A percentile compares a stretch with the other conserved stretches of the same genome.
Conservation (phyloP, 495 filamentous ascomycete species). For the Peziza echinospora region DNA sequence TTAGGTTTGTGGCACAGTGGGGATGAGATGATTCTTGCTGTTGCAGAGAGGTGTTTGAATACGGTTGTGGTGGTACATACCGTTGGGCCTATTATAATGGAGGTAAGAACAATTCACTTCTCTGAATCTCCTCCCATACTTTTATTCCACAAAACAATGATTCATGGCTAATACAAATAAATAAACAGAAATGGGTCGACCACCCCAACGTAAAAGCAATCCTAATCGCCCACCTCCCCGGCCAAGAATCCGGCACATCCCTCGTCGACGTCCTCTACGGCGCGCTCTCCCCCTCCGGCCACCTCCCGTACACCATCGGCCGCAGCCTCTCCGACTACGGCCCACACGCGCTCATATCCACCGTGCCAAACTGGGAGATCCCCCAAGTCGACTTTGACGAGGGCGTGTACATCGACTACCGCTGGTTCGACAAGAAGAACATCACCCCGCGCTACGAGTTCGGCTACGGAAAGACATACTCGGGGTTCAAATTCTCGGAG, state of each 20-base stretch:
- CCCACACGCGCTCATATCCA: constrained; percentile 38
- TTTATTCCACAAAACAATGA: too few species aligned
- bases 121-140: too few species aligned
- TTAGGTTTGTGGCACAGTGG: constrained; percentile 58
- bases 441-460: constrained; percentile 74
- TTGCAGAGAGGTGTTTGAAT: constrained; percentile 51
- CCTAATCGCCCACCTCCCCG: constrained; percentile 79
- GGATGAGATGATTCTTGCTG: constrained; percentile 45
- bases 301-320: constrained; percentile 77
- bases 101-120: too few species aligned
- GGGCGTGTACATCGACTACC: constrained; percentile 87
- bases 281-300: constrained; percentile 61
- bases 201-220: constrained; percentile 88
- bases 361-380: constrained; percentile 49
- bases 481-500: constrained; percentile 61
- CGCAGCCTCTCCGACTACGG: constrained; percentile 52
- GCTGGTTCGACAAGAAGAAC: constrained; percentile 56
- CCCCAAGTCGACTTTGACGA: constrained; percentile 71
- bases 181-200: too few species aligned
- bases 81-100: constrained; percentile 68
- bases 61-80: constrained; percentile 69
- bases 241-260: constrained; percentile 80
- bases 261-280: constrained; percentile 85
- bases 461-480: constrained; percentile 77
- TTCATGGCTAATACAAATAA: too few species aligned